These are phyloP conservation scores for Ogataea siamensis DNA, from an alignment of 805 yeast genomes.

Conservation along the genomic window DNA sequence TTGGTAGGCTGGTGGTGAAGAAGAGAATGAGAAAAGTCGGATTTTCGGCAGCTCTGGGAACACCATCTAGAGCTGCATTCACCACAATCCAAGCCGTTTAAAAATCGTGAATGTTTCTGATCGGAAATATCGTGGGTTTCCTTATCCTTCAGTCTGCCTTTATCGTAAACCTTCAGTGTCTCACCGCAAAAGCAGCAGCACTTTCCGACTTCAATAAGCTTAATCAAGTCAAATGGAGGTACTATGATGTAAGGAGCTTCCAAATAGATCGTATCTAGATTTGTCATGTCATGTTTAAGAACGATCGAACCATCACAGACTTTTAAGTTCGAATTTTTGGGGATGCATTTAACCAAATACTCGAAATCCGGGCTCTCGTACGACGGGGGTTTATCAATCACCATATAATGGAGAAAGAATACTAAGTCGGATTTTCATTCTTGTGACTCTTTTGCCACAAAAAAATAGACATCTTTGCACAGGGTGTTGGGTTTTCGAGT, in stretches of 20 bases:
- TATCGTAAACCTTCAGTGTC: constrained; percentile 32
- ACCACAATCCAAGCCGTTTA: constrained; percentile 33
- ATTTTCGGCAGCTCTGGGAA: constrained; percentile 27
- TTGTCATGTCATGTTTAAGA: constrained; percentile 8
- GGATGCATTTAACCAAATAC: constrained; percentile 9
- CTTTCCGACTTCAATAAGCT: constrained; percentile 31
- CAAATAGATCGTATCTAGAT: constrained; percentile 23
- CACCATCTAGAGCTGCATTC: constrained; percentile 33
- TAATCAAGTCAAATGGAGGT: constrained; percentile 27
- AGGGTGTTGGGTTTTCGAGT: neutral
- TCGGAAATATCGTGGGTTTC: constrained; percentile 15
- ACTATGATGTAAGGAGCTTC: constrained; percentile 33
- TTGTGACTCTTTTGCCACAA: constrained; percentile 5
- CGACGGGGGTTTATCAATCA: constrained; percentile 19
- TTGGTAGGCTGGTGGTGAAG: constrained; percentile 32
- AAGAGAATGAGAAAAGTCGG: constrained; percentile 28
- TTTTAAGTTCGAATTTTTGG: constrained; percentile 14
- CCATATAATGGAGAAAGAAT: constrained; percentile 5
- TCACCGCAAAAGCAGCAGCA: constrained; percentile 35
- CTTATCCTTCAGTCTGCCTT: constrained; percentile 28
- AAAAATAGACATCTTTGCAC: constrained; percentile 6
- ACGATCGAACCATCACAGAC: constrained; percentile 13
- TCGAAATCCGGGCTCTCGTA: constrained; percentile 6
- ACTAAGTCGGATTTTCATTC: neutral
- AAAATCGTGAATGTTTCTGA: constrained; percentile 29